phyloP scores from a whole-genome alignment of 306 rosid species.

The Betula pendula region DNA sequence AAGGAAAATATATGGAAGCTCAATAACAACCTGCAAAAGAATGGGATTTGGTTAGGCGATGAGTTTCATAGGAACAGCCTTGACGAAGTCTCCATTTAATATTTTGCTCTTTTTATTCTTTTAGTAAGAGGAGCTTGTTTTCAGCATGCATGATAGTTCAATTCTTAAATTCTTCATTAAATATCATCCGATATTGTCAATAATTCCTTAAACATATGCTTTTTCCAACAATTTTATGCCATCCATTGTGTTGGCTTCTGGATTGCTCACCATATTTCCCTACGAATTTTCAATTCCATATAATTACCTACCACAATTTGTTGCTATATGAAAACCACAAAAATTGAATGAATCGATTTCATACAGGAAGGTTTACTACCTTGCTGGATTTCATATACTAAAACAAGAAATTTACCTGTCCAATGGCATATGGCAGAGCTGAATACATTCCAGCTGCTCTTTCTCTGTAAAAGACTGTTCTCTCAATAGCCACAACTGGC shows the following conservation, averaged over 20 bases:
- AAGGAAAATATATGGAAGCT: slow-evolving; percentile 68
- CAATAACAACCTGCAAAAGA: slow-evolving; percentile 65
- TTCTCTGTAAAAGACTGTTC: slow-evolving; percentile 87
- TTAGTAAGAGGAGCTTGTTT: not conserved
- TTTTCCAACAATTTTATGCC: not conserved
- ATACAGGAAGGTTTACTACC: not conserved
- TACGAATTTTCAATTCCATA: not conserved
- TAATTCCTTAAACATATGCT: not conserved
- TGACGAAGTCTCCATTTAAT: not conserved
- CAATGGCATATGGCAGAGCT: slow-evolving; percentile 83
- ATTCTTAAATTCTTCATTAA: not conserved
- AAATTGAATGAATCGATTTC: not conserved
- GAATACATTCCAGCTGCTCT: slow-evolving; percentile 93
- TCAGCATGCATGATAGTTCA: not conserved
- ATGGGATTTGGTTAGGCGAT: not conserved
- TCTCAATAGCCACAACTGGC: slow-evolving; percentile 80
- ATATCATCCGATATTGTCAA: too few species aligned
- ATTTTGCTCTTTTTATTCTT: not conserved
- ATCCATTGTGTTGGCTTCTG: not conserved
- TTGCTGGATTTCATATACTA: not conserved
- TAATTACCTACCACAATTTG: not conserved
- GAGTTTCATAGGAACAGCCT: not conserved
- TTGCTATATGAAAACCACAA: not conserved
- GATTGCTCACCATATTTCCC: not conserved
- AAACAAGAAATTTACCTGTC: slow-evolving; percentile 45